These are phyloP conservation scores for Xerocomus spinulosus DNA, from an alignment of 768 basidiomycete species.

Conservation along the genomic window DNA sequence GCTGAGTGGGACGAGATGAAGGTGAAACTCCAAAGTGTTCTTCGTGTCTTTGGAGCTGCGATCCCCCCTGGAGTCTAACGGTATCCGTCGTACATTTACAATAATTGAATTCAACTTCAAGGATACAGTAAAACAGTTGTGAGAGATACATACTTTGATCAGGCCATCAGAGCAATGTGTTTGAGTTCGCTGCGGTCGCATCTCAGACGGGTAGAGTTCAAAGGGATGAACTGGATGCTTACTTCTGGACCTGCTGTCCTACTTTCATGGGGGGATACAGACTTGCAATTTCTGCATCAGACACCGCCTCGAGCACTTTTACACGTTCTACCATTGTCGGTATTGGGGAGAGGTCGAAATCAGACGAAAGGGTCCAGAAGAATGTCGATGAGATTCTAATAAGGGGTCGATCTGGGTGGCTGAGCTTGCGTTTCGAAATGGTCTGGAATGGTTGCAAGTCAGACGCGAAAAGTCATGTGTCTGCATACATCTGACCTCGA, in stretches of 20 bases:
- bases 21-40: slow-evolving; percentile 77
- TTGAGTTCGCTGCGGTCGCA: slow-evolving; percentile 58
- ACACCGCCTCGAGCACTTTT: slow-evolving; percentile 38
- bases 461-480: background rate
- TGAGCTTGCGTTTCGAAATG: slow-evolving; percentile 54
- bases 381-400: slow-evolving; percentile 97
- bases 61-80: slow-evolving; percentile 21
- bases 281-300: slow-evolving; percentile 23
- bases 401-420: slow-evolving; percentile 71
- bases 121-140: background rate
- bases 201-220: slow-evolving; percentile 6
- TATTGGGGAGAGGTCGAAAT: slow-evolving; percentile 70
- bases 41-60: slow-evolving; percentile 53
- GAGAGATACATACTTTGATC: slow-evolving; percentile 18
- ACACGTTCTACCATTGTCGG: slow-evolving; percentile 49
- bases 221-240: slow-evolving; percentile 21
- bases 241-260: slow-evolving; percentile 85
- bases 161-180: slow-evolving; percentile 78
- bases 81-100: background rate
- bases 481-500: slow-evolving; percentile 46
- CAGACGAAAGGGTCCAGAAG: slow-evolving; percentile 92
- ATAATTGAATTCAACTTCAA: slow-evolving; percentile 38
- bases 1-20: slow-evolving; percentile 95
- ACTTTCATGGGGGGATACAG: slow-evolving; percentile 76
- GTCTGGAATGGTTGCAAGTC: slow-evolving; percentile 37